phyloP scores from a whole-genome alignment of 257 asterid genomes.

The Misopates orontium region DNA sequence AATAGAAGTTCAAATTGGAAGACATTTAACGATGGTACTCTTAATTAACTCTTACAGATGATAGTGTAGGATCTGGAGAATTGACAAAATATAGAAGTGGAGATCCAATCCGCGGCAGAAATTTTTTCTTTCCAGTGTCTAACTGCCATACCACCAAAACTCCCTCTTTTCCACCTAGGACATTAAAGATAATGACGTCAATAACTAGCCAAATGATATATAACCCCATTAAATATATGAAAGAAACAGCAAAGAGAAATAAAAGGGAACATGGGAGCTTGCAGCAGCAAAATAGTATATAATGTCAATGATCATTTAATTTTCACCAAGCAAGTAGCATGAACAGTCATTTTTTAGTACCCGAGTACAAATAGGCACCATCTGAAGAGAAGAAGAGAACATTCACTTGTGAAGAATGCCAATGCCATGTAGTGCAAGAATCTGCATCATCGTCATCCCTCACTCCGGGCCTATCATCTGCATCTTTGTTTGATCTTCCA shows the following conservation, averaged over 20 bases:
- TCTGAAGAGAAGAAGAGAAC: conserved; percentile 86
- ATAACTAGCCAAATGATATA: conserved; percentile 20
- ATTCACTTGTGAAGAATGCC: conserved; percentile 91
- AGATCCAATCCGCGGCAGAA: conserved; percentile 87
- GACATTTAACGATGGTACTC: conserved; percentile 9
- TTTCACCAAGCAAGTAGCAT: conserved; percentile 17
- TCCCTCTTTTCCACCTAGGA: conserved; percentile 92
- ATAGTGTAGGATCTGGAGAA: conserved; percentile 83
- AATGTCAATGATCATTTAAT: conserved; percentile 12
- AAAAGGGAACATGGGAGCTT: not conserved
- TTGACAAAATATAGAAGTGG: conserved; percentile 62
- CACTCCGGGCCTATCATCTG: conserved; percentile 82
- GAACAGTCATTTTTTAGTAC: conserved; percentile 38
- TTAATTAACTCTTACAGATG: conserved; percentile 59
- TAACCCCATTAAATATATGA: not conserved
- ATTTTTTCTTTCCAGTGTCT: conserved; percentile 86
- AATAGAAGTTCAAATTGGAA: conserved; percentile 13
- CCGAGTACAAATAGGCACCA: conserved; percentile 94
- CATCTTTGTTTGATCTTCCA: conserved; percentile 37
- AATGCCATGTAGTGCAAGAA: conserved; percentile 93
- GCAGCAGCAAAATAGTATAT: conserved; percentile 4
- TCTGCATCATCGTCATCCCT: conserved; percentile 75
- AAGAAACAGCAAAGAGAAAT: conserved; percentile 5
- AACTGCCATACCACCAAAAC: conserved; percentile 97
- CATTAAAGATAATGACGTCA: conserved; percentile 9